phyloP scores from a whole-genome alignment of 2,329 filamentous ascomycete species.

The Talaromyces piceae region DNA sequence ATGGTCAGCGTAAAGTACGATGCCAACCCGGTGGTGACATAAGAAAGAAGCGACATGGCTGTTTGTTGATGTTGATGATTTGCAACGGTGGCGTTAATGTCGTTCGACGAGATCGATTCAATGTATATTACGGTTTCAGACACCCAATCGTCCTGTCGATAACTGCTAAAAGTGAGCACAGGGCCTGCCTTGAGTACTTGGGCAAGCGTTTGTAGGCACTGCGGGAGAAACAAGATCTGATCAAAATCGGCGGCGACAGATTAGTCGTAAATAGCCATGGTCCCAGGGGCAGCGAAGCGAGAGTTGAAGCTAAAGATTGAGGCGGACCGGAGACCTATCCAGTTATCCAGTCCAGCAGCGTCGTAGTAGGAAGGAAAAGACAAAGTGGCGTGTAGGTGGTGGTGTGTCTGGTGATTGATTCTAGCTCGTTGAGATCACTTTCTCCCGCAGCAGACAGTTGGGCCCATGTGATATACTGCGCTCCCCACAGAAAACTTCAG shows the following conservation, averaged over 20 bases:
- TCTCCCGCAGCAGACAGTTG: not conserved
- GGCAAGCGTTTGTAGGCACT: not conserved
- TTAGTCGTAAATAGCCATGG: not conserved
- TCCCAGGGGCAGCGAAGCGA: not conserved
- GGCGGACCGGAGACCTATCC: not conserved
- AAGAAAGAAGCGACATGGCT: conserved; percentile 56
- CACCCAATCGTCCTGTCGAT: not conserved
- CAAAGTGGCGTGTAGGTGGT: not conserved
- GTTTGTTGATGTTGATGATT: not conserved
- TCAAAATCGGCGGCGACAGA: not conserved
- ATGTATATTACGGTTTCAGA: not conserved
- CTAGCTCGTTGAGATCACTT: not conserved
- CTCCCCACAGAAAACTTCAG: not conserved
- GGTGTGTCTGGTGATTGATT: not conserved
- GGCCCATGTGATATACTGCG: not conserved
- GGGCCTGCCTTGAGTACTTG: not conserved
- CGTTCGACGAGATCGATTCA: not conserved
- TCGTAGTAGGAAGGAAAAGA: not conserved
- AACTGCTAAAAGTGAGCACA: not conserved
- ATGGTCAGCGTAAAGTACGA: conserved; percentile 56
- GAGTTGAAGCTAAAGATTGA: not conserved
- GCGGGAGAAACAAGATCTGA: not conserved
- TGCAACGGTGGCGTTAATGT: not conserved
- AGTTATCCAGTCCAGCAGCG: not conserved
- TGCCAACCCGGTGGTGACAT: conserved; percentile 53